Evolutionary conservation across 345 rosid species (phyloP).

Genomic region (Rhodamnia argentea): DNA sequence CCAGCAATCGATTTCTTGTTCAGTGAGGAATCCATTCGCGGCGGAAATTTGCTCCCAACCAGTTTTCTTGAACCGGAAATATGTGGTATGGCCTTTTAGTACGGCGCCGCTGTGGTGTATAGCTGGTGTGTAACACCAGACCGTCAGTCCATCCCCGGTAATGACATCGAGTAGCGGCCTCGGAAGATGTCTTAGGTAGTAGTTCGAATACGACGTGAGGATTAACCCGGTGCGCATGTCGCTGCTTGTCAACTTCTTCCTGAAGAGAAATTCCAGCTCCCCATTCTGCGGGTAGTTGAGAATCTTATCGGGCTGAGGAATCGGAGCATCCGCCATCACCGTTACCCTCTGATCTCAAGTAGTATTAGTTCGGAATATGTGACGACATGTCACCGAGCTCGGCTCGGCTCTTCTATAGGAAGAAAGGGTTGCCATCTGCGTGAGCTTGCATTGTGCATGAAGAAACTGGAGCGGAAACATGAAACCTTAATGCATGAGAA

Average conservation of each 20-base stretch:
- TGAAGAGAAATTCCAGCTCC: neutral
- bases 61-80: neutral
- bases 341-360: neutral
- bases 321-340: fast-evolving
- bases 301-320: neutral
- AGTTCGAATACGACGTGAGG: neutral
- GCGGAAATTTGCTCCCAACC: neutral
- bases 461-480: too few species aligned
- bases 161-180: neutral
- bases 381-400: too few species aligned
- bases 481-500: too few species aligned
- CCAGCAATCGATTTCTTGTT: neutral
- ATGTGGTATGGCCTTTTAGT: neutral
- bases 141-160: neutral
- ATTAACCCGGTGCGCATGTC: neutral
- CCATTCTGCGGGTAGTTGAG: neutral
- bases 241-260: neutral
- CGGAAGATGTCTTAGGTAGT: neutral
- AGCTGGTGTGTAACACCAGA: neutral
- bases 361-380: neutral
- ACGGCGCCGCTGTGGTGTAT: neutral
- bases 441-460: too few species aligned
- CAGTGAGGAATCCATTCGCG: neutral
- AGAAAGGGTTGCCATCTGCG: neutral
- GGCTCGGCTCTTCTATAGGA: too few species aligned